Percentiles rank a stretch among this genome's conserved stretches.
Evolutionary conservation across 768 basidiomycete species (phyloP).

Genomic region (Xerocomellus amylosporus): DNA sequence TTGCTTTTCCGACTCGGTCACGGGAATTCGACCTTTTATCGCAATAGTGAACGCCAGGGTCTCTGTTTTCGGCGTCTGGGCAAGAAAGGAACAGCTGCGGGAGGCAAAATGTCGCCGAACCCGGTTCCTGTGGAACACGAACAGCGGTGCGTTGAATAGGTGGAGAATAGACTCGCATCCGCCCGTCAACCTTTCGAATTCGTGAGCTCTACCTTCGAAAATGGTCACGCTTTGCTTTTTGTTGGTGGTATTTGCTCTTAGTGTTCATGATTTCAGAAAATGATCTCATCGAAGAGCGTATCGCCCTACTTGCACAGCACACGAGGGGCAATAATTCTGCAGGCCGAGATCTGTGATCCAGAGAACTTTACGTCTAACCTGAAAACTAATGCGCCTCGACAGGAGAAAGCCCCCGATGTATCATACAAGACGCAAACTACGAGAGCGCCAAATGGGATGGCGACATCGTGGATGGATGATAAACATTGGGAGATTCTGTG

Average conservation of each 20-base stretch:
- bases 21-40: neutral
- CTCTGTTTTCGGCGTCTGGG: slow-evolving; percentile 11
- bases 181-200: neutral
- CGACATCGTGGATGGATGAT: no score
- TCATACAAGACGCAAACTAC: neutral
- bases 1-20: slow-evolving; percentile 19
- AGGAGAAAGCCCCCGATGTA: neutral
- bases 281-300: no score
- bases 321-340: neutral
- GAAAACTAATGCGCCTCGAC: neutral
- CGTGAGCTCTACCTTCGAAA: no score
- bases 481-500: no score
- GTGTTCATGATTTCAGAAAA: neutral
- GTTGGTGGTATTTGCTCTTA: neutral
- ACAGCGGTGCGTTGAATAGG: neutral
- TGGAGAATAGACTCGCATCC: neutral
- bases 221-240: neutral
- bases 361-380: neutral
- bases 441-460: no score
- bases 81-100: slow-evolving; percentile 4
- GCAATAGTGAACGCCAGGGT: slow-evolving; percentile 4
- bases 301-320: neutral
- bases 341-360: no score
- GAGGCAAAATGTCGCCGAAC: neutral
- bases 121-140: neutral